phyloP scores from a whole-genome alignment of 2,329 filamentous ascomycete species.

The Cladorrhinum sp. region DNA sequence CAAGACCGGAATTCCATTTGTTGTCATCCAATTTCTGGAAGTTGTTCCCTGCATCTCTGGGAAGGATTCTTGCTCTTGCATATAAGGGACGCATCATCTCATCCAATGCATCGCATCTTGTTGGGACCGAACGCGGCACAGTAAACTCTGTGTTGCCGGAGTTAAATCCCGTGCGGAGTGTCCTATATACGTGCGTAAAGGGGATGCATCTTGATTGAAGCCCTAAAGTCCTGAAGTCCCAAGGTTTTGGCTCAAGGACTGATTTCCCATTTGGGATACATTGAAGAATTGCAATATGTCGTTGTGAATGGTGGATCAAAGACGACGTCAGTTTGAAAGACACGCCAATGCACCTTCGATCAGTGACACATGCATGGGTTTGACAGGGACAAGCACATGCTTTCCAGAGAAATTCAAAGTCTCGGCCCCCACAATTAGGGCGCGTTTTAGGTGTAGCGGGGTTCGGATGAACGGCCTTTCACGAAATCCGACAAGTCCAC shows the following conservation, averaged over 20 bases:
- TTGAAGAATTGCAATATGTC: not conserved
- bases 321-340: not conserved
- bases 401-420: not conserved
- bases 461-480: conserved; percentile 11
- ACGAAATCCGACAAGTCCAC: conserved; percentile 10
- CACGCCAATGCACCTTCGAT: not conserved
- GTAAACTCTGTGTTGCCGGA: not conserved
- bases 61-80: too few relatives aligned
- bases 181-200: not conserved
- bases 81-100: too few relatives aligned
- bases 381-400: not conserved
- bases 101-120: not conserved
- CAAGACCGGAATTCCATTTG: not conserved
- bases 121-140: not conserved
- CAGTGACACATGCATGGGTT: not conserved
- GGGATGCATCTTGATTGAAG: too few relatives aligned
- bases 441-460: not conserved
- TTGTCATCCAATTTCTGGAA: not conserved
- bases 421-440: conserved; percentile 1
- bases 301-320: not conserved
- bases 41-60: too few relatives aligned
- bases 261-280: not conserved
- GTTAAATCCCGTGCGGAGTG: not conserved
- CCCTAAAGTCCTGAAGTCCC: too few relatives aligned
- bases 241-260: too few relatives aligned